Evolutionary conservation across 2,329 filamentous ascomycete genomes (phyloP).

Genomic region (Trichoderma arundinaceum): DNA sequence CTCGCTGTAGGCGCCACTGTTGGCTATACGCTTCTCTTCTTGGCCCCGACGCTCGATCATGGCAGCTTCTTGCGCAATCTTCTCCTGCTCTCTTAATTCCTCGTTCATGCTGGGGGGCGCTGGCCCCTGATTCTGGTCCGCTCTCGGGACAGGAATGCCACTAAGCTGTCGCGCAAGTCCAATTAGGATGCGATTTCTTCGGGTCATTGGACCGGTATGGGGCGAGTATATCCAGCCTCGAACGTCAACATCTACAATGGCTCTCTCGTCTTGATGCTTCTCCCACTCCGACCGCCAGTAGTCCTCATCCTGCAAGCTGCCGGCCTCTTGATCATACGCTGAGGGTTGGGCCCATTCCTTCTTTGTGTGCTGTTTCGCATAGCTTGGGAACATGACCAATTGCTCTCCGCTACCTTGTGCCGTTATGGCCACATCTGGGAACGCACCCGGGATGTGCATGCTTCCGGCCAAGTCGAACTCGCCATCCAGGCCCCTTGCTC

Average conservation of each 20-base stretch:
- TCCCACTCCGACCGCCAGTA: constrained; percentile 84
- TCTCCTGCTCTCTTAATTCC: constrained; percentile 62
- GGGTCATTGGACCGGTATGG: constrained; percentile 80
- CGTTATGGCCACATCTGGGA: constrained; percentile 83
- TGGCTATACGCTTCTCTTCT: constrained; percentile 72
- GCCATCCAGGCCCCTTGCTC: constrained; percentile 44
- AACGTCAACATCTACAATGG: constrained; percentile 91
- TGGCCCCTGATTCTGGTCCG: constrained; percentile 41
- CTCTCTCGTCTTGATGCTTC: constrained; percentile 77
- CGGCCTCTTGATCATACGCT: constrained; percentile 49
- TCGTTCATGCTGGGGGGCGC: constrained; percentile 48
- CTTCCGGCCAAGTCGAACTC: constrained; percentile 41
- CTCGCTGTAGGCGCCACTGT: constrained; percentile 76
- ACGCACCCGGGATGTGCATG: constrained; percentile 70
- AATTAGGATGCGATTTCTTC: constrained; percentile 85
- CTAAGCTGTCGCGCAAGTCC: constrained; percentile 86
- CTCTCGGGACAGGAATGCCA: constrained; percentile 75
- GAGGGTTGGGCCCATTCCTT: constrained; percentile 45
- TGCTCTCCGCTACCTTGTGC: constrained; percentile 84
- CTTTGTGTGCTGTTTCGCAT: constrained; percentile 75
- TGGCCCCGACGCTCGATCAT: constrained; percentile 75
- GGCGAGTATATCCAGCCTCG: constrained; percentile 94
- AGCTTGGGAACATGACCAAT: constrained; percentile 94
- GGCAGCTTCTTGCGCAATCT: constrained; percentile 75
- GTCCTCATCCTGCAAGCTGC: constrained; percentile 57